Base-by-base conservation (phyloP, 495 filamentous ascomycete genomes). In the Lasiosphaeria miniovina region DNA sequence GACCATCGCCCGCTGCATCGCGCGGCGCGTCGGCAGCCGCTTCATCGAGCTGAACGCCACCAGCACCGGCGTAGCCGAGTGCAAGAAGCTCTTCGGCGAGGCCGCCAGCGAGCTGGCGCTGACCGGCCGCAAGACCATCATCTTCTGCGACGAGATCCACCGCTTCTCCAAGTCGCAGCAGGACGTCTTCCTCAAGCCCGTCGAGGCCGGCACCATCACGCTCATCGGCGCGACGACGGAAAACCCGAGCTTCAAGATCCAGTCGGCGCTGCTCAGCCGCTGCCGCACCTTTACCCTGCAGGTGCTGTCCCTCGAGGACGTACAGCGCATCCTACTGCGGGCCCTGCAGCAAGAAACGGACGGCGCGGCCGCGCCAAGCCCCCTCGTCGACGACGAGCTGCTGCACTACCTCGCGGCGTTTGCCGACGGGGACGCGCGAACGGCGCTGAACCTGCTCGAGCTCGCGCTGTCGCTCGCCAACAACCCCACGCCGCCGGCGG, bases 141-240 rank as follows among this genome's bases (percentile, higher is more conserved):
- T 98, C 61, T 98, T 98, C 74, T 97, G 93, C 76, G 93, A 98
- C 72, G 93, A 98, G 74, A 96, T 98, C 55, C 93, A 98, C 71
- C 84, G 93, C 4, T 97, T 98, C 77, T 89, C 84, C 52, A 98
- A 96, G 70, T 77, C 86, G 0, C 94, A 98, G 71, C 94, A 98
- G 63, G 94, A 98, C 75, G 90, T 96, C 2, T 98, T 98, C 63
- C 73, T 98, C 8, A 91, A 89, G 4, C 93, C 93, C 0, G 94
- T 98, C 3, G 94, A 98, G 68, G 87, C 88, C 9, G 94, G 94
- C 8, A 88, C 90, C 36, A 86, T 98, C 64, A 96, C 91, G 6
- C 79, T 98, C 45, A 96, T 97, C 61, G 94, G 92, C 33, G 94
- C 94, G 33, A 98, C 94, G 8, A 98, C 94, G 3, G 94, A 98